A percentile compares a stretch with the other conserved stretches of the same genome.
Conservation (phyloP, 768 basidiomycete species). For the Pleurotus tuoliensis region DNA sequence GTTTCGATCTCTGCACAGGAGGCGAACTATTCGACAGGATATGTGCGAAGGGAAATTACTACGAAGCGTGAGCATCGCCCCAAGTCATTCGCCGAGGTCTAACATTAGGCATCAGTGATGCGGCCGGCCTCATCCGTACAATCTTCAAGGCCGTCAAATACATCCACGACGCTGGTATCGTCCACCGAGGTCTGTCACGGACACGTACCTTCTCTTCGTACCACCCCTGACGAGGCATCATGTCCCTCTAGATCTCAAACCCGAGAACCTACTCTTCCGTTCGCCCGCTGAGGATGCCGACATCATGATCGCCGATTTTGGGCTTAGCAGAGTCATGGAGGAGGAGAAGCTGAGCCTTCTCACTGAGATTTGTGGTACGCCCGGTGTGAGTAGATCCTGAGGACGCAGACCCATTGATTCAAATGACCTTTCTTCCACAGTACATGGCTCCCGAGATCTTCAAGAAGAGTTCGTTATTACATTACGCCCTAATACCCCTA, state of each 20-base stretch:
- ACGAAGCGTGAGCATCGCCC: slow-evolving; percentile 67
- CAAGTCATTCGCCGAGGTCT: slow-evolving; percentile 1
- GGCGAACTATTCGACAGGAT: slow-evolving; percentile 99
- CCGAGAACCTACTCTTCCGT: slow-evolving; percentile 96
- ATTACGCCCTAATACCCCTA: not conserved
- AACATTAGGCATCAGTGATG: slow-evolving; percentile 55
- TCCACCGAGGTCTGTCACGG: slow-evolving; percentile 70
- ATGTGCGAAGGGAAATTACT: slow-evolving; percentile 95
- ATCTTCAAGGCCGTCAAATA: slow-evolving; percentile 87
- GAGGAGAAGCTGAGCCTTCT: slow-evolving; percentile 83
- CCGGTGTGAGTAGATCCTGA: slow-evolving; percentile 51
- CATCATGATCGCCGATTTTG: slow-evolving; percentile 97
- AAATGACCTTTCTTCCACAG: slow-evolving; percentile 23
- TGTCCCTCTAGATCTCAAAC: slow-evolving; percentile 73
- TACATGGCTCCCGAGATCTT: slow-evolving; percentile 98
- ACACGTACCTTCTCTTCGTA: not conserved
- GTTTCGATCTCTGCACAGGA: slow-evolving; percentile 94
- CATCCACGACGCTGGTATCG: slow-evolving; percentile 88
- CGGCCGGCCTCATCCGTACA: slow-evolving; percentile 81
- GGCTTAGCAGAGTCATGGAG: slow-evolving; percentile 86
- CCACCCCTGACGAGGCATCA: not conserved
- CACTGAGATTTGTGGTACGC: slow-evolving; percentile 95
- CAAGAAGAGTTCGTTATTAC: slow-evolving; percentile 62
- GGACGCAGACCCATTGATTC: not conserved
- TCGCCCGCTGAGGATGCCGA: slow-evolving; percentile 86